Evolutionary conservation across 306 rosid species (phyloP), one percentile per base, ranked within the genome.

Genomic region (Delonix regia): DNA sequence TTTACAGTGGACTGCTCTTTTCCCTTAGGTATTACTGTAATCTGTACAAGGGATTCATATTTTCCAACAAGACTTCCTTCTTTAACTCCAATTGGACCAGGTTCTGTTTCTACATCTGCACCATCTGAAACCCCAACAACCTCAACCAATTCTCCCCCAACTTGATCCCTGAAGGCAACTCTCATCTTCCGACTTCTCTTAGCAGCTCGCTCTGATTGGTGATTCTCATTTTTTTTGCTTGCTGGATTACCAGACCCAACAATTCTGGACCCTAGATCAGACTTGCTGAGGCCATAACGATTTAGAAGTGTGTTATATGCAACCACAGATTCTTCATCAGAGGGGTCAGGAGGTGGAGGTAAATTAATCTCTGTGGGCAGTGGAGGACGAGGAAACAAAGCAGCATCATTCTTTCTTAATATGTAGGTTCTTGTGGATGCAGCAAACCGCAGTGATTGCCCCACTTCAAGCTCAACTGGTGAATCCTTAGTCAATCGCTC

Each of bases 61-160:
- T 95, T 93, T 75, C 99, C 98, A 16, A 95, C 99, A 38, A 95
- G 89, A 87, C 97, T 93, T 83, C 99, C 99, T 87, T 95, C 99
- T 87, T 93, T 93, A 59, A 95, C 97, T 53, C 96, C 99, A 19
- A 95, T 69, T 18, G 98, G 99, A 76, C 99, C 99, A 53, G 96
- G 98, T 82, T 95, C 98, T 48, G 97, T 93, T 76, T 88, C 99
- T 47, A 95, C 99, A 75, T 89, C 97, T 10, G 83, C 98, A 33
- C 99, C 99, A 82, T 95, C 99, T 22, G 99, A 95, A 76, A 86
- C 45, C 75, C 98, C 99, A 85, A 95, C 99, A 28, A 95, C 88
- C 79, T 93, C 92, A 36, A 88, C 96, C 83, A 95, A 87, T 77
- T 88, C 93, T 73, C 98, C 99, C 72, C 99, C 98, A 78, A 88